phyloP scores from a whole-genome alignment of 306 rosid species.

The Amphicarpaea edgeworthii region DNA sequence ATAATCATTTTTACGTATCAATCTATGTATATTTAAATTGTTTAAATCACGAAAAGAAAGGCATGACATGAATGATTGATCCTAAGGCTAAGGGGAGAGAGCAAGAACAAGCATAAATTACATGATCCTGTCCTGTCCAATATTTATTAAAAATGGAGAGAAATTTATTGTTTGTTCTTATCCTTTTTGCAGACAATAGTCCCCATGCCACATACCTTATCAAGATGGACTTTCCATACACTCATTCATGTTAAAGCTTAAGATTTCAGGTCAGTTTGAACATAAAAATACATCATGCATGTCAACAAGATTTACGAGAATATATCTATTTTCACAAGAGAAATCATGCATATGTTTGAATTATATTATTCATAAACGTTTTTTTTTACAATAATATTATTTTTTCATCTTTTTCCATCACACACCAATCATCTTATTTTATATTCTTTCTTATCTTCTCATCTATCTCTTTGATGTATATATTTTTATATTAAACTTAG shows the following conservation, averaged over 20 bases:
- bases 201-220: slow-evolving; percentile 38
- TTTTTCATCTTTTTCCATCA: background rate
- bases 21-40: background rate
- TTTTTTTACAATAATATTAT: too few relatives aligned
- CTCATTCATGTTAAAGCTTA: background rate
- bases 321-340: background rate
- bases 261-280: background rate
- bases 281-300: background rate
- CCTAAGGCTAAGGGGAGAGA: background rate
- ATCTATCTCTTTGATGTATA: too few relatives aligned
- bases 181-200: slow-evolving; percentile 26
- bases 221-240: background rate
- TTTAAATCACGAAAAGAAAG: background rate
- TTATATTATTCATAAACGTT: background rate
- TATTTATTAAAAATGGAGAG: background rate
- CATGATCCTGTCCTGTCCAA: slow-evolving; percentile 5
- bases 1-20: too few relatives aligned
- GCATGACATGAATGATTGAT: slow-evolving; percentile 19
- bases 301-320: background rate
- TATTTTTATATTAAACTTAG: too few relatives aligned
- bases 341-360: background rate
- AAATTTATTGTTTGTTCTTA: background rate
- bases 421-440: background rate
- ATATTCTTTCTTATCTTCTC: too few relatives aligned
- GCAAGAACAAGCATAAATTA: background rate